phyloP scores from a whole-genome alignment of 345 rosid species.

The Corchorus capsularis region DNA sequence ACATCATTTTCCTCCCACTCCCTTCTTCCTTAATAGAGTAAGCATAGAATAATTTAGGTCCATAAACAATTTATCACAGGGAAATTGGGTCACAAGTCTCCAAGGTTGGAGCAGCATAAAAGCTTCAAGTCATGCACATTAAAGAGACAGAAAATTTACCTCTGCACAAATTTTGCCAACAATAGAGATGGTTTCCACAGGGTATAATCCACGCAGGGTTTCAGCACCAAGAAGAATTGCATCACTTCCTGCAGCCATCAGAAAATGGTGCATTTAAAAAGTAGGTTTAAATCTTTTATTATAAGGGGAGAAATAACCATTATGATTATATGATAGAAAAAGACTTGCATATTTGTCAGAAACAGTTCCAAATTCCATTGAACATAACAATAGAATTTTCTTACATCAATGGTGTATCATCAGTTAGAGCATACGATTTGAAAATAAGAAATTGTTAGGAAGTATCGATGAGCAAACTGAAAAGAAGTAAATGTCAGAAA shows the following conservation, averaged over 20 bases:
- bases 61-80: too few relatives aligned
- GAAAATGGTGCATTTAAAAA: background rate
- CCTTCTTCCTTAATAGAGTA: too few relatives aligned
- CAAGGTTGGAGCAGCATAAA: background rate
- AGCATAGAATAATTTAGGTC: too few relatives aligned
- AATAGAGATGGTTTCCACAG: slow-evolving; percentile 83
- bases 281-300: background rate
- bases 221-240: slow-evolving; percentile 99
- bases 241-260: slow-evolving; percentile 71
- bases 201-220: slow-evolving; percentile 90
- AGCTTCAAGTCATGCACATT: background rate
- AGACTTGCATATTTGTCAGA: background rate
- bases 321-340: background rate
- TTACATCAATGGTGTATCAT: background rate
- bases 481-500: background rate
- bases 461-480: background rate
- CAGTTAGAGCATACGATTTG: background rate
- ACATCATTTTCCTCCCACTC: too few relatives aligned
- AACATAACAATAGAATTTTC: background rate
- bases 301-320: background rate
- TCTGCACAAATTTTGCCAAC: slow-evolving; percentile 94
- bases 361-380: background rate
- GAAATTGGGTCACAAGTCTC: background rate
- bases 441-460: background rate
- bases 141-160: slow-evolving; percentile 38